Evolutionary conservation across 257 asterid species (phyloP), one percentile per base, ranked within the genome.

Genomic region (Coffea eugenioides): DNA sequence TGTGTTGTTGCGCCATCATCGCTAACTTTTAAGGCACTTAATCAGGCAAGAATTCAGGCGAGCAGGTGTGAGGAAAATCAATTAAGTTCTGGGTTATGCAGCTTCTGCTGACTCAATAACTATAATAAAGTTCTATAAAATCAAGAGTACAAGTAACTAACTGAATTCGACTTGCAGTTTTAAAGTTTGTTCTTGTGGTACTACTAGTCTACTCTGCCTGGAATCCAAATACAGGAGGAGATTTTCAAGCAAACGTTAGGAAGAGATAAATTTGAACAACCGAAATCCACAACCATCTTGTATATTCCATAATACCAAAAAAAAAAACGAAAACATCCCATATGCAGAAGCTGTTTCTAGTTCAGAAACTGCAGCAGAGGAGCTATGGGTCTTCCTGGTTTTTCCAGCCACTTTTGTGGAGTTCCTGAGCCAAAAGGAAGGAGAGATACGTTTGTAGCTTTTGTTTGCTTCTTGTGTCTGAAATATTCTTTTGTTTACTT

Each of bases 331-430:
- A 64, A 74, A 64, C 49, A 23, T 46, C 72, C 67, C 73, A 52
- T 6, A 76, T 36, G 34, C 80, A 62, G 46, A 64, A 64, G 62
- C 27, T 43, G 72, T 46, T 48, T 49, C n/a, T 48, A 25, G n/a
- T 56, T 72, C 76, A 49, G 45, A 49, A 72, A 27, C 62, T 57
- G 56, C 45, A 72, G 76, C 76, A 13, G 76, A 23, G 73, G 72
- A 76, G 80, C 73, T 56, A 62, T 39, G 43, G 43, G 43, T 25
- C 43, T 75, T 59, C 71, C 71, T 75, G 59, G 45, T 12, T 71
- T 45, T 45, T 49, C 25, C 25, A 25, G 64, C 76, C 10, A 72
- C 45, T 64, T 61, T 51, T 43, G 46, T 76, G 45, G 62, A 61
- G 64, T 64, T 72, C 31, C 66, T 25, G 14, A 75, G 56, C 70